Evolutionary conservation across 2,329 filamentous ascomycete species (phyloP), one percentile per base, ranked within the genome.

Genomic region (Colletotrichum melonis): DNA sequence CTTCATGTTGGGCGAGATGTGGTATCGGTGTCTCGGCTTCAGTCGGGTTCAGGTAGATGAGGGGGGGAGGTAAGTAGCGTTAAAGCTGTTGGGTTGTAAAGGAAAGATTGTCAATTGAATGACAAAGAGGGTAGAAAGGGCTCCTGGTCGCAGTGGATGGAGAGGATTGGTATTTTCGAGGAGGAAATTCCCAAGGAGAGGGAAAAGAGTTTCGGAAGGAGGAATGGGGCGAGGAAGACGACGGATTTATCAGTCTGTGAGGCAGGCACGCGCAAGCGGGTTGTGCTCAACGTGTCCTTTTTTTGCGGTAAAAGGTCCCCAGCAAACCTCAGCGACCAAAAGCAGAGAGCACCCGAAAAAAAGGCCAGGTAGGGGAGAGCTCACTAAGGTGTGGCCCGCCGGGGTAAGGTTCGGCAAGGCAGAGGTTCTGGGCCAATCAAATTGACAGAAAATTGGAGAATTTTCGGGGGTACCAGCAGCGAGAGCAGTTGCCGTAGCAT

Each of bases 1-100:
- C 91, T 93, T 94, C 95, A 97, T 97, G 81, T 81, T 92, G 88
- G 76, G 78, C 73, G 68, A 69, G 42, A 46, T 42, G 42, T 49
- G 73, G 63, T 67, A 70, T 72, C 73, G 42, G 46, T 30, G 42
- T 63, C 52, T 62, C 58, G 22, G 49, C 63, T 24, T 60, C 54
- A 69, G 22, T 8, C n/a, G 63, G 49, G 32, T 46, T 56, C 32
- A 49, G 35, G 24, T 24, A 42, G 52, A 30, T 38, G 5, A 16
- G 38, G 24, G 26, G 59, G 54, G 22, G 30, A 19, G 14, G 38
- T 42, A 60, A 24, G 49, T 57, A 65, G 70, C 67, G 62, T 65
- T 63, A 49, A 46, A 70, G 70, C 70, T 70, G n/a, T 70, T 42
- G 65, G 52, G 57, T 55, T 66, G 52, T 14, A 63, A 49, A 32